Evolutionary conservation across 2,329 filamentous ascomycete genomes (phyloP), one percentile per base, ranked within the genome.

Genomic region (Aureobasidium sp.): DNA sequence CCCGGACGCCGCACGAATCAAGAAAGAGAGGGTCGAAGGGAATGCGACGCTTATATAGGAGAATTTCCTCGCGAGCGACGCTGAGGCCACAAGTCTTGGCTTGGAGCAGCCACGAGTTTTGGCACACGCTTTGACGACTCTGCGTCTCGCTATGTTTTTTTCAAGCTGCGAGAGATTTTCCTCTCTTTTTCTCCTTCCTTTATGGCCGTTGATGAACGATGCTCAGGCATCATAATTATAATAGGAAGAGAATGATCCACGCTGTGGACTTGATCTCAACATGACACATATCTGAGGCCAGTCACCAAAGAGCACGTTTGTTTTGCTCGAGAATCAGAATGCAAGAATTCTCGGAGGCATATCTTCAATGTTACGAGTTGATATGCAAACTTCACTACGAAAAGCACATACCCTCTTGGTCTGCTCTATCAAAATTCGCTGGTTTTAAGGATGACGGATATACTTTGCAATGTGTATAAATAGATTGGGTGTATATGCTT

Each of bases 1-100:
- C 41, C 69, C 69, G 65, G 68, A 66, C 71, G 71, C 71, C 71
- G 71, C 71, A 72, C 70, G 67, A 71, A 70, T 66, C 64, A 66
- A 63, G 64, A 66, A 59, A 63, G 57, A 46, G 46, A 55, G 59
- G 48, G 55, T 34, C 20, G 5, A 56, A 57, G 62, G 57, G n/a
- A 27, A 20, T 20, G 52, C 36, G 51, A 56, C 37, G 27, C 27
- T 64, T 64, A 52, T 63, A 59, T 53, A 59, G 4, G 41, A 26
- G 27, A 46, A 36, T 29, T 63, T 32, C 59, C n/a, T 50, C 24
- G 12, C 26, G 26, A 32, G 10, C 9, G 29, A 29, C 37, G 47
- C 29, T 29, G 4, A 5, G 48, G 50, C 34, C 37, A 50, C 32
- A 26, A 9, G 13, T 32, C 36, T 55, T 51, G 53, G 56, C 37